These are phyloP conservation scores for Clavispora fructus DNA, from an alignment of 805 yeast species.

Conservation along the genomic window DNA sequence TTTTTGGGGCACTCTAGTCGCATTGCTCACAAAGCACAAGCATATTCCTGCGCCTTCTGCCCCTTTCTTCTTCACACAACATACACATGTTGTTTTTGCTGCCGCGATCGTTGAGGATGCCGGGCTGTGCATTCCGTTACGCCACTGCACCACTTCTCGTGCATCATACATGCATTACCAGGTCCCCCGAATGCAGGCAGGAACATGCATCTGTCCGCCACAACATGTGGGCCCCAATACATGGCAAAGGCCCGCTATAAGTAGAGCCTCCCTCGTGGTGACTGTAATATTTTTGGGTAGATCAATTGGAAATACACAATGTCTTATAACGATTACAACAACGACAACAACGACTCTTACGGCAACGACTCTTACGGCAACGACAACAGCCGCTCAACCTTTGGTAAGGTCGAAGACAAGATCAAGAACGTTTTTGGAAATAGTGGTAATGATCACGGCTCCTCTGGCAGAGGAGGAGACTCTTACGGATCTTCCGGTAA, in stretches of 20 bases:
- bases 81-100: not conserved
- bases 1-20: not conserved
- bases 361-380: slow-evolving; percentile 9
- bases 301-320: not conserved
- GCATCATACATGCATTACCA: not conserved
- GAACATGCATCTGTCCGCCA: not conserved
- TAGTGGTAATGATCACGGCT: slow-evolving; percentile 6
- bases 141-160: not conserved
- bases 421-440: slow-evolving; percentile 10
- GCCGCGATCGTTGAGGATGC: not conserved
- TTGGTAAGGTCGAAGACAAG: slow-evolving; percentile 8
- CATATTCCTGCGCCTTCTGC: not conserved
- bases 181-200: not conserved
- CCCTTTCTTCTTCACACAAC: not conserved
- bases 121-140: not conserved
- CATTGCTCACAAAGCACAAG: not conserved
- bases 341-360: slow-evolving; percentile 11
- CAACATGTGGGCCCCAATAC: not conserved
- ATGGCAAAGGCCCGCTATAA: not conserved
- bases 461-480: slow-evolving; percentile 3
- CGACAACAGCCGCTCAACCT: slow-evolving; percentile 3
- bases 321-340: slow-evolving; percentile 17
- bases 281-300: not conserved
- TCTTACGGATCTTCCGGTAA: slow-evolving; percentile 14
- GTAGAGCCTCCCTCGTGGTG: not conserved